Conservation (phyloP, 2,329 filamentous ascomycete genomes). For the Pseudocercospora musae region DNA sequence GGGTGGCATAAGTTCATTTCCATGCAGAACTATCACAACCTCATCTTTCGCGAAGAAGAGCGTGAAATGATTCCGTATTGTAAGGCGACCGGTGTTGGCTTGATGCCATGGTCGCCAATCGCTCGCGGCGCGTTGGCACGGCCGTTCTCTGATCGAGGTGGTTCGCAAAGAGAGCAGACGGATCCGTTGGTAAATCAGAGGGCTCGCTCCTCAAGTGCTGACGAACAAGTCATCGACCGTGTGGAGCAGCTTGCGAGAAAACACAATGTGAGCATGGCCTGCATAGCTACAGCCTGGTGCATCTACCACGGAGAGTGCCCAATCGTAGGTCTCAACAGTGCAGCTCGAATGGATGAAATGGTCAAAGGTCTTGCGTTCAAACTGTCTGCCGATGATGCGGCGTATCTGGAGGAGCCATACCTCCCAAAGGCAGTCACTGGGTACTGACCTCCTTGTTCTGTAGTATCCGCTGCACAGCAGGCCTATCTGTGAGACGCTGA, state of each 20-base stretch:
- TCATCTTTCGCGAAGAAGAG: constrained; percentile 61
- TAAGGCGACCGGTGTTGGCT: constrained; percentile 45
- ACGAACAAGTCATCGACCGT: constrained; percentile 38
- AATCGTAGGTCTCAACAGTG: constrained; percentile 59
- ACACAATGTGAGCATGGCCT: constrained; percentile 32
- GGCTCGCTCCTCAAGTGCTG: constrained; percentile 24
- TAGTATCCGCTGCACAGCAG: neutral
- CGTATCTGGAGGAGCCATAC: constrained; percentile 61
- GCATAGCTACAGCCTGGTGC: constrained; percentile 28
- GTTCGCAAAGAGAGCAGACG: constrained; percentile 20
- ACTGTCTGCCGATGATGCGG: constrained; percentile 57
- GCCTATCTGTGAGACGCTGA: neutral
- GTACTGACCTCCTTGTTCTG: neutral
- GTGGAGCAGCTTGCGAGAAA: constrained; percentile 41
- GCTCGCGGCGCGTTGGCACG: constrained; percentile 26
- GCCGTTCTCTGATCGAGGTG: constrained; percentile 19
- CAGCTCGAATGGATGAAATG: constrained; percentile 58
- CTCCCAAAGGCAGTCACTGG: constrained; percentile 11
- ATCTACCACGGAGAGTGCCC: constrained; percentile 52
- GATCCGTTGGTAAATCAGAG: constrained; percentile 18
- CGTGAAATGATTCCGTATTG: constrained; percentile 54
- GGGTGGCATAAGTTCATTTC: constrained; percentile 60
- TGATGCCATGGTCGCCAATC: constrained; percentile 40
- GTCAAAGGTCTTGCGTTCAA: constrained; percentile 45
- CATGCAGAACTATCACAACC: constrained; percentile 59